phyloP scores from a whole-genome alignment of 2,329 filamentous ascomycete species.

The Neopestalotiopsis rosae region DNA sequence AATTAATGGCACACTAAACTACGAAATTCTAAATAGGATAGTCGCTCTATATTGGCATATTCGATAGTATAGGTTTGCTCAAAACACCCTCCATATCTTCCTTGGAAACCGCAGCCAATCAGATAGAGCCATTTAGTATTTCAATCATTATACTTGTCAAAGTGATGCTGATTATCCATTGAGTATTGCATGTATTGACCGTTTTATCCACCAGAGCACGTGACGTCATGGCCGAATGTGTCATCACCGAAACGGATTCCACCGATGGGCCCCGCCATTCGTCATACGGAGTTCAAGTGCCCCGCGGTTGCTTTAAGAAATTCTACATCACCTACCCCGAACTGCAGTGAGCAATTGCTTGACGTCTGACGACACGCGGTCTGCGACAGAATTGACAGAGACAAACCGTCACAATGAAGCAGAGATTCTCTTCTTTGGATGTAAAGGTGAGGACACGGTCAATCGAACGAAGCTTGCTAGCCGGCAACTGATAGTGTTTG shows the following conservation, averaged over 20 bases:
- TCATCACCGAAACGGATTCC: conserved; percentile 15
- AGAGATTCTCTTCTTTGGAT: conserved; percentile 62
- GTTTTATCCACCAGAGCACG: not conserved
- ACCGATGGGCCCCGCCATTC: conserved; percentile 16
- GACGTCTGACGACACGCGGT: not conserved
- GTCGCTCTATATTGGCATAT: too few relatives aligned
- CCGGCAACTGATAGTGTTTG: not conserved
- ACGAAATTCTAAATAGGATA: too few relatives aligned
- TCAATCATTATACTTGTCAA: not conserved
- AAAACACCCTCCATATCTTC: too few relatives aligned
- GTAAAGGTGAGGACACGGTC: conserved; percentile 51
- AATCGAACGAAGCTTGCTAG: not conserved
- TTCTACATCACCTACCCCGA: not conserved
- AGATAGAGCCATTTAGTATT: too few relatives aligned
- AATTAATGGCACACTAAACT: too few relatives aligned
- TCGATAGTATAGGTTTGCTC: too few relatives aligned
- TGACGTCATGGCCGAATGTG: conserved; percentile 16
- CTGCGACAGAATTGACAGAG: not conserved
- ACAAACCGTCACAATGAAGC: conserved; percentile 53
- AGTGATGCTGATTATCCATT: not conserved
- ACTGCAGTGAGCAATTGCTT: not conserved
- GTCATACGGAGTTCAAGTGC: not conserved
- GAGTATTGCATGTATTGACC: not conserved
- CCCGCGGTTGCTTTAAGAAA: conserved; percentile 10
- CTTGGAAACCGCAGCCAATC: too few relatives aligned